Conservation (phyloP, 106 monocot genomes). For the Dendrobium nobile region DNA sequence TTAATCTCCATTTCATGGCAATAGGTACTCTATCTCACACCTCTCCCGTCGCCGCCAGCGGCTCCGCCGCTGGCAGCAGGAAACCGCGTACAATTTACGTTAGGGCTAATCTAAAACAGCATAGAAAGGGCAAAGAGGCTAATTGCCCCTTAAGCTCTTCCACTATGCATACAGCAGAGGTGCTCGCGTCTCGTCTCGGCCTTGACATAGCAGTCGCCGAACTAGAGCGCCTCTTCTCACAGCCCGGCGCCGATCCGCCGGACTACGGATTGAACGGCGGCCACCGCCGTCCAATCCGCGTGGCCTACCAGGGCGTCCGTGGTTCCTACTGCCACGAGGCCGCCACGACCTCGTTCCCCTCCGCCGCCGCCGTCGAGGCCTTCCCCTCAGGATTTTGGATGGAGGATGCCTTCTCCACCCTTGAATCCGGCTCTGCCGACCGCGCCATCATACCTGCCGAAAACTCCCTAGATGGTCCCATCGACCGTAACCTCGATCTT, state of each 20-base stretch:
- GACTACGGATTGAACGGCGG: neutral
- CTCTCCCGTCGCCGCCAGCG: neutral
- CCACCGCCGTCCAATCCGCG: conserved; percentile 32
- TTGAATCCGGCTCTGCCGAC: conserved; percentile 44
- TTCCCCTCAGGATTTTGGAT: conserved; percentile 29
- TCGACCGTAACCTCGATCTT: conserved; percentile 60
- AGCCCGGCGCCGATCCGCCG: conserved; percentile 9
- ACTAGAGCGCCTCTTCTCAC: conserved; percentile 39
- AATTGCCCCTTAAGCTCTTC: conserved; percentile 5
- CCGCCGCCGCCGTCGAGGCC: conserved; percentile 8
- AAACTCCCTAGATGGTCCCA: conserved; percentile 67
- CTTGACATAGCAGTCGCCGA: conserved; percentile 31
- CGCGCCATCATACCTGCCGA: conserved; percentile 64
- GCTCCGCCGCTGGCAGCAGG: neutral
- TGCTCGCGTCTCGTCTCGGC: conserved; percentile 32
- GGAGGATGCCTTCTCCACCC: conserved; percentile 52
- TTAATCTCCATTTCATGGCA: neutral
- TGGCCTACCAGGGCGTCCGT: conserved; percentile 61
- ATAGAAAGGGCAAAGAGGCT: neutral
- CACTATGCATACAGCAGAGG: conserved; percentile 20
- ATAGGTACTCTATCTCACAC: neutral
- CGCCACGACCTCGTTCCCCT: conserved; percentile 35
- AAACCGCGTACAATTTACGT: neutral
- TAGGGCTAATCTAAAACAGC: conserved; percentile 6
- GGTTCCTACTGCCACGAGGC: conserved; percentile 81